These are phyloP conservation scores for Podospora didyma DNA, from an alignment of 495 filamentous ascomycete species.

Conservation along the genomic window DNA sequence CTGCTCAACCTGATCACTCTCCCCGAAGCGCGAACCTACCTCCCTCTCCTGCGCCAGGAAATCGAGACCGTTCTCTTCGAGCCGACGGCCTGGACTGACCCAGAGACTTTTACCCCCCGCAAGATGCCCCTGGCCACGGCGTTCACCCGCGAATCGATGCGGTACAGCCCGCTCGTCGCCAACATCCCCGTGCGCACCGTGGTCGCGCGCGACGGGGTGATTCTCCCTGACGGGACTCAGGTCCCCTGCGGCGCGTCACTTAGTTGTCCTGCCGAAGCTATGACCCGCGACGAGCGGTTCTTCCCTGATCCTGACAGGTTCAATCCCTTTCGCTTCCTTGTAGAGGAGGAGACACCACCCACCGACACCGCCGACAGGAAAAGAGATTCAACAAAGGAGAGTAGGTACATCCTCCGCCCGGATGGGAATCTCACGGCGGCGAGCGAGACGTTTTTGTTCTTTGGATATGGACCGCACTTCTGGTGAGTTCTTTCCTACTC, in stretches of 20 bases:
- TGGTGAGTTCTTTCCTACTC: not conserved
- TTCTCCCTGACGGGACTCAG: not conserved
- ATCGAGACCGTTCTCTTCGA: not conserved
- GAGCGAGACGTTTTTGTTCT: not conserved
- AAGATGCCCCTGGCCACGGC: not conserved
- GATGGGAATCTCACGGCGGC: not conserved
- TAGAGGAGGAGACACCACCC: not conserved
- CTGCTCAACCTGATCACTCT: not conserved
- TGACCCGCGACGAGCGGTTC: not conserved
- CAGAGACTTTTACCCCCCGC: not conserved
- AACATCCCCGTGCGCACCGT: not conserved
- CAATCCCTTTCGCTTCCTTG: not conserved
- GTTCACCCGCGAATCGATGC: not conserved
- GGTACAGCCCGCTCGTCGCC: not conserved
- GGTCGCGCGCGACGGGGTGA: not conserved
- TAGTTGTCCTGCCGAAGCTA: not conserved
- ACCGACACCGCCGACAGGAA: too few species aligned
- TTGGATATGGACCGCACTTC: not conserved
- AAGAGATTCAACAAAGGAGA: not conserved
- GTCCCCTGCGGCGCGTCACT: not conserved
- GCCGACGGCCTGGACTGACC: not conserved
- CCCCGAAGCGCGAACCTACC: not conserved
- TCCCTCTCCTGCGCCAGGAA: not conserved
- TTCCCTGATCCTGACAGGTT: not conserved
- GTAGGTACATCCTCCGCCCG: not conserved